These are phyloP conservation scores for Elsinoe necatrix DNA, from an alignment of 2,329 filamentous ascomycete genomes.

Conservation along the genomic window DNA sequence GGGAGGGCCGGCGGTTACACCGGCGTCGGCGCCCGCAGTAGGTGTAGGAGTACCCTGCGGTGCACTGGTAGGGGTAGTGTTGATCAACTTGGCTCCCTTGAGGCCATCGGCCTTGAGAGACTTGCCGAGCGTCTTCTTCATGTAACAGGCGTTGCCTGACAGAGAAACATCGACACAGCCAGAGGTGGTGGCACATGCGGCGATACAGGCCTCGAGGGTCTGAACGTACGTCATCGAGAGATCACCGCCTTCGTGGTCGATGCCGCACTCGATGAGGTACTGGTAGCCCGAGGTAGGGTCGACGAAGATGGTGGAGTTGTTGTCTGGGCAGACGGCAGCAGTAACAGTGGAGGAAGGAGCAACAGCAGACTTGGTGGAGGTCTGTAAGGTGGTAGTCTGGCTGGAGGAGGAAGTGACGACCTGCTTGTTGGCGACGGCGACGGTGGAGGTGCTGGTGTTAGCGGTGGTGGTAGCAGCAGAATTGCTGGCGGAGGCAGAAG, in stretches of 20 bases:
- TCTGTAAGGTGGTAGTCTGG: not conserved
- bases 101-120: constrained; percentile 20
- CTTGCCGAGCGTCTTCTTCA: constrained; percentile 25
- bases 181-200: constrained; percentile 24
- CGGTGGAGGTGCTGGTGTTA: not conserved
- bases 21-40: not conserved
- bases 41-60: not conserved
- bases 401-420: constrained; percentile 4
- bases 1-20: constrained; percentile 1
- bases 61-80: constrained; percentile 14
- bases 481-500: not conserved
- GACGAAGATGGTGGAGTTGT: constrained; percentile 21
- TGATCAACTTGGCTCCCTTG: constrained; percentile 25
- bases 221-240: constrained; percentile 21
- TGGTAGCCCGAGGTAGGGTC: constrained; percentile 19
- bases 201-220: constrained; percentile 25
- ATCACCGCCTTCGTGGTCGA: constrained; percentile 28
- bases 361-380: constrained; percentile 11
- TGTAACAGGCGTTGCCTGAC: constrained; percentile 27
- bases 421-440: not conserved
- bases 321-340: constrained; percentile 19
- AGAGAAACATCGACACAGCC: constrained; percentile 29
- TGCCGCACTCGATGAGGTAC: constrained; percentile 26
- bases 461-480: constrained; percentile 11
- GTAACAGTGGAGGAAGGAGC: constrained; percentile 15